These are phyloP conservation scores for Paecilomyces formosus DNA, from an alignment of 2,329 filamentous ascomycete species.

Conservation along the genomic window DNA sequence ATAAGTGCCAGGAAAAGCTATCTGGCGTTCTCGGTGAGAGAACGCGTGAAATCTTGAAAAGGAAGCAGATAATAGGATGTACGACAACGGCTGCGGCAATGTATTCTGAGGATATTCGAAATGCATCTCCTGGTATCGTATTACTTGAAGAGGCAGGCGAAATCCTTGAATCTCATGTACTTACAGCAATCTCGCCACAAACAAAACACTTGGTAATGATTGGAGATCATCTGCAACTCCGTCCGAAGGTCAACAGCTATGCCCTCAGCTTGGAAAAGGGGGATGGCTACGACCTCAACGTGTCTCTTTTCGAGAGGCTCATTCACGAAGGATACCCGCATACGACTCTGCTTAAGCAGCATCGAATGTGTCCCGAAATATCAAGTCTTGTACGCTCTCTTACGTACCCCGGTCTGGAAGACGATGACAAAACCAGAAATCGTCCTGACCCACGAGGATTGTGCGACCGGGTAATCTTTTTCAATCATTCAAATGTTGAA, in stretches of 20 bases:
- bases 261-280: constrained; percentile 55
- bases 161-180: constrained; percentile 60
- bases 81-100: constrained; percentile 66
- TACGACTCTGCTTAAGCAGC: constrained; percentile 52
- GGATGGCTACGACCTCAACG: constrained; percentile 58
- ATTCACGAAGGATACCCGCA: constrained; percentile 49
- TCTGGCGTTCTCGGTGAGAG: constrained; percentile 8
- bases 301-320: constrained; percentile 62
- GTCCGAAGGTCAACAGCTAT: constrained; percentile 60
- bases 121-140: constrained; percentile 51
- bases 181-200: constrained; percentile 50
- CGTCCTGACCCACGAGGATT: constrained; percentile 50
- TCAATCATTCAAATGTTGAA: constrained; percentile 57
- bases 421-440: constrained; percentile 44
- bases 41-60: constrained; percentile 33
- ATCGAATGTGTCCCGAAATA: constrained; percentile 63
- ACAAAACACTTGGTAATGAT: constrained; percentile 62
- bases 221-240: constrained; percentile 66
- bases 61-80: constrained; percentile 58
- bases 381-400: constrained; percentile 50
- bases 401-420: constrained; percentile 56
- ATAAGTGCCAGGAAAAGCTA: constrained; percentile 9
- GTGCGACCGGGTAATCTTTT: constrained; percentile 53
- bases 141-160: constrained; percentile 68
- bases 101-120: constrained; percentile 47